phyloP scores from a whole-genome alignment of 108 stramenopile species.

The Pelagomonas calceolata region DNA sequence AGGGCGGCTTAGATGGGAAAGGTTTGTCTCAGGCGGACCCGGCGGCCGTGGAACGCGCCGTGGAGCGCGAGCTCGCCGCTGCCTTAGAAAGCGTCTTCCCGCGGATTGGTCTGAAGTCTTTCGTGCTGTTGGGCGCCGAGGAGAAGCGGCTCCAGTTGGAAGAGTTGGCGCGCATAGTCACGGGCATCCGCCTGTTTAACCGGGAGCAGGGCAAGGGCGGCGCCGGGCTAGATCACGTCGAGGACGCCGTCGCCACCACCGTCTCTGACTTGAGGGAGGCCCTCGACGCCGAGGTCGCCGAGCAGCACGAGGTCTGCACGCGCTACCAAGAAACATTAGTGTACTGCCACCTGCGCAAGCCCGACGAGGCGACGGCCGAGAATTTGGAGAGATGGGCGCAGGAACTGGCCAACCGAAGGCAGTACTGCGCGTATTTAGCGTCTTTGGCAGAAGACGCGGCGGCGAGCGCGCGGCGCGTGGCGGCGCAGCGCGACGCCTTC shows the following conservation, averaged over 20 bases:
- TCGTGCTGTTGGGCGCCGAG: conserved; percentile 31
- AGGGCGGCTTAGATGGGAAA: background rate
- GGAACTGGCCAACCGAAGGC: conserved; percentile 47
- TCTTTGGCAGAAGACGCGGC: conserved; percentile 38
- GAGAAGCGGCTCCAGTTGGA: conserved; percentile 41
- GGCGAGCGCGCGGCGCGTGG: conserved; percentile 15
- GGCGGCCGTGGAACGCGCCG: conserved; percentile 2
- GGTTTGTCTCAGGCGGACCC: conserved; percentile 2
- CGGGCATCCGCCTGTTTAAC: conserved; percentile 54
- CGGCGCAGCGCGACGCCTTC: conserved; percentile 16
- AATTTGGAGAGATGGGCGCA: conserved; percentile 41
- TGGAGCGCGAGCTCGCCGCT: conserved; percentile 45
- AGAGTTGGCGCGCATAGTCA: conserved; percentile 40
- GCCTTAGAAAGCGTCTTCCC: conserved; percentile 53
- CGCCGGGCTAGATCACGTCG: conserved; percentile 29
- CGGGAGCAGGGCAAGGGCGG: conserved; percentile 42
- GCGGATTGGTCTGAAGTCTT: conserved; percentile 41
- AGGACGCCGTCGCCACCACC: conserved; percentile 18
- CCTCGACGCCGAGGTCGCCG: conserved; percentile 13
- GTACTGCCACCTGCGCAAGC: conserved; percentile 24
- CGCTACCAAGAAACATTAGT: conserved; percentile 40
- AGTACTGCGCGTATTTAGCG: conserved; percentile 37
- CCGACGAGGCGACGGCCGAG: conserved; percentile 20
- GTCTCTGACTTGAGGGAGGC: conserved; percentile 14
- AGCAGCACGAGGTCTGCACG: conserved; percentile 12